These are phyloP conservation scores for Penicillium ochrochloron DNA, from an alignment of 495 filamentous ascomycete genomes.

Conservation along the genomic window DNA sequence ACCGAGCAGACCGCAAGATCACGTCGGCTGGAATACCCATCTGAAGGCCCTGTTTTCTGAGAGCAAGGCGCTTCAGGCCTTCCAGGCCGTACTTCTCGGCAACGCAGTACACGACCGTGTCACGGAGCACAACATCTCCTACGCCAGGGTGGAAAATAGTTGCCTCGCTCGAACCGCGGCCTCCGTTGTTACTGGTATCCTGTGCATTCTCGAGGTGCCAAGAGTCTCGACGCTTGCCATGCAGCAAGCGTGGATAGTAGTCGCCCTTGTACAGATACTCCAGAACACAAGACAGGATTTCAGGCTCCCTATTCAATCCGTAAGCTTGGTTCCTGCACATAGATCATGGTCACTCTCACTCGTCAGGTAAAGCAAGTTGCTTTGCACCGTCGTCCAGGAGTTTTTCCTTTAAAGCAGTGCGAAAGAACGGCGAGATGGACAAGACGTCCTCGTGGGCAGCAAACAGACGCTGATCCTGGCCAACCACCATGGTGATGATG, in stretches of 20 bases:
- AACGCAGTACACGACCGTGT: slow-evolving; percentile 91
- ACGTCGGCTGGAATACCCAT: slow-evolving; percentile 81
- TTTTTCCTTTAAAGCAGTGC: slow-evolving; percentile 57
- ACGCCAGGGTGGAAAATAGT: slow-evolving; percentile 73
- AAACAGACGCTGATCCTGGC: slow-evolving; percentile 77
- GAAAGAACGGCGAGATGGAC: slow-evolving; percentile 62
- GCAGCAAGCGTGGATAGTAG: slow-evolving; percentile 62
- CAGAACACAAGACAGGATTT: slow-evolving; percentile 68
- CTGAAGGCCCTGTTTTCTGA: slow-evolving; percentile 92
- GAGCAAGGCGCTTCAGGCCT: slow-evolving; percentile 82
- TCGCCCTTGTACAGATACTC: slow-evolving; percentile 76
- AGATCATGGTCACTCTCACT: slow-evolving; percentile 38
- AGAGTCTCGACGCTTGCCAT: slow-evolving; percentile 50
- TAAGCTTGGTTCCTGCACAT: neutral
- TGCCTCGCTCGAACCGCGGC: slow-evolving; percentile 69
- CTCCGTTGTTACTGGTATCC: slow-evolving; percentile 52
- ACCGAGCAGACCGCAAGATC: slow-evolving; percentile 87
- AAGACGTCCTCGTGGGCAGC: slow-evolving; percentile 72
- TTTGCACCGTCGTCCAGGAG: slow-evolving; percentile 59
- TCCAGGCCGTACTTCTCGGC: slow-evolving; percentile 85
- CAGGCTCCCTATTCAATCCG: slow-evolving; percentile 54
- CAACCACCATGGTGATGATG: slow-evolving; percentile 83
- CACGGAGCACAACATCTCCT: slow-evolving; percentile 74
- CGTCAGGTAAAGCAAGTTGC: slow-evolving; percentile 64
- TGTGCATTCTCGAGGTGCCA: slow-evolving; percentile 74